Evolutionary conservation across 2,329 filamentous ascomycete species (phyloP), one percentile per base, ranked within the genome.

Genomic region (Dothistroma pini): DNA sequence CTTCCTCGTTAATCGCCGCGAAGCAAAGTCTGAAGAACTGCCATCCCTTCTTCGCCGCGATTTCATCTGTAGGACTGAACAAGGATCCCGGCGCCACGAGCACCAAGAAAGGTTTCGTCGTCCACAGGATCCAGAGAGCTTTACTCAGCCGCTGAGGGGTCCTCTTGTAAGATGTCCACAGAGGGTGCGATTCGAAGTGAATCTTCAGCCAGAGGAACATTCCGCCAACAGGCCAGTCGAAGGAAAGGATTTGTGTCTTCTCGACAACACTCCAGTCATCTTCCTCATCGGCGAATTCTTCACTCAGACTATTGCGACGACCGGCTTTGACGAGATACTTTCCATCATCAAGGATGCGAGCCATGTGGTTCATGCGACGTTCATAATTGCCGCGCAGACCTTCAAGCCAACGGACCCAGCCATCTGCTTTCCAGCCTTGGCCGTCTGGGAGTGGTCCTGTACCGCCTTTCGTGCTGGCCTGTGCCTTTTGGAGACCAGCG

Each of bases 121-220:
- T 91, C 69, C 91, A 81, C 72, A 86, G 85, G 10, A 91, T 75
- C 86, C 91, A 88, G 22, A 96, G 78, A 0, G 88, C 89, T 16
- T 78, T 79, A 2, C 84, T 79, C 0, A 96, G 80, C 25, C 80
- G 78, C 10, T 82, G 73, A 49, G 55, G 58, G 12, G 66, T 56
- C 9, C 66, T 68, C 21, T 89, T 77, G 41, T 84, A 75, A 48
- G 78, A 72, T 29, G 75, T 74, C 73, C 80, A 87, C 14, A 96
- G 81, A 12, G 91, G 90, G 71, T 96, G 92, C 1, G 80, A 79
- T 58, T 88, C 84, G 68, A 92, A 89, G 72, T 86, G 82, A 63
- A 95, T 77, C 59, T 84, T 82, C 3, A 96, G 70, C 93, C 93
- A 97, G 59, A 96, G 76, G 75, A 96, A 97, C 92, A 97, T 97